These are phyloP conservation scores for Panicum virgatum DNA, from an alignment of 202 grass and related monocot genomes.

Conservation along the genomic window DNA sequence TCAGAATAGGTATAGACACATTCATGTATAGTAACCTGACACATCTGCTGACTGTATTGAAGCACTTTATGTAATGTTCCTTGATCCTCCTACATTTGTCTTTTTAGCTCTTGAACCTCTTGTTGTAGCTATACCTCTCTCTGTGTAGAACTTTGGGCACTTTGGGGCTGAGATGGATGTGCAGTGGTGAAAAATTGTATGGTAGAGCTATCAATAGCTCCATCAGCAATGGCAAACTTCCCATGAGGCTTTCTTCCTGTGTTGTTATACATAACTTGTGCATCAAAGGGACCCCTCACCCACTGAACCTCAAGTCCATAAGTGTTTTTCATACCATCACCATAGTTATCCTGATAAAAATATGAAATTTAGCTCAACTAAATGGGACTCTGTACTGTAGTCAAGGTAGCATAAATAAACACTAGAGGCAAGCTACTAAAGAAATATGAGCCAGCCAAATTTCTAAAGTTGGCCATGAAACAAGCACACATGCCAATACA, in stretches of 20 bases:
- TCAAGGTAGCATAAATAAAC: too few species aligned
- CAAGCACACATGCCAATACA: too few species aligned
- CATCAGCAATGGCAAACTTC: background rate
- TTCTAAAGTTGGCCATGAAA: too few species aligned
- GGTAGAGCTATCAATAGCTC: background rate
- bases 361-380: too few species aligned
- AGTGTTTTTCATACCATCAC: too few species aligned
- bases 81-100: background rate
- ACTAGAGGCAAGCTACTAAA: too few species aligned
- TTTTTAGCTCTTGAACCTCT: background rate
- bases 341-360: too few species aligned
- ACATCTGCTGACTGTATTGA: background rate
- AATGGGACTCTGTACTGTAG: too few species aligned
- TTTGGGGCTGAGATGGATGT: background rate
- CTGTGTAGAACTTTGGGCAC: background rate
- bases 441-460: too few species aligned
- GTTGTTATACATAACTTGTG: background rate
- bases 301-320: too few species aligned
- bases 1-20: background rate
- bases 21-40: background rate
- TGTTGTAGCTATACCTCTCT: background rate
- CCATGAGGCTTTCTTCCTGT: background rate
- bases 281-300: too few species aligned
- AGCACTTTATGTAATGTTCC: background rate
- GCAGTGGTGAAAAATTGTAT: background rate